Conservation (phyloP, 2,329 filamentous ascomycete genomes). For the Apiospora phragmitis region DNA sequence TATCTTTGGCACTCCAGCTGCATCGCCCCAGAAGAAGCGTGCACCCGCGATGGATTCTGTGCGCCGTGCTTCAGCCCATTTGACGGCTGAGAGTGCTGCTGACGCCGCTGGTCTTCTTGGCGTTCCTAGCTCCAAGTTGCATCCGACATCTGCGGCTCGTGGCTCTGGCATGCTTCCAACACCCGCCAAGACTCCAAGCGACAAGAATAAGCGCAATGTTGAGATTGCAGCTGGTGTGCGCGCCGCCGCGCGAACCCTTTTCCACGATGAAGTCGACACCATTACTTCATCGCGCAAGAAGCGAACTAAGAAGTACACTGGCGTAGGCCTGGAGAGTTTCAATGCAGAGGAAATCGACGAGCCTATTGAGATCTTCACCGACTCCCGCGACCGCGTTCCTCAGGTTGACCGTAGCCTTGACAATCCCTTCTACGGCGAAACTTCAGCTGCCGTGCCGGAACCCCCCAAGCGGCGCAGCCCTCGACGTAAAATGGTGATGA, state of each 20-base stretch:
- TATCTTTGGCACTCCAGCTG: slow-evolving; percentile 38
- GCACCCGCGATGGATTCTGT: slow-evolving; percentile 46
- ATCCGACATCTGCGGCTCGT: slow-evolving; percentile 33
- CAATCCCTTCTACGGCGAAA: slow-evolving; percentile 70
- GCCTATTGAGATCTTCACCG: slow-evolving; percentile 73
- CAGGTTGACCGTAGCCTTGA: slow-evolving; percentile 63
- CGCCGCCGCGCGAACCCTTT: slow-evolving; percentile 61
- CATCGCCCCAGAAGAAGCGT: slow-evolving; percentile 54
- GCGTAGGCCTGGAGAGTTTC: slow-evolving; percentile 59
- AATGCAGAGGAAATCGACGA: slow-evolving; percentile 55
- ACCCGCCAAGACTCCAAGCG: slow-evolving; percentile 72
- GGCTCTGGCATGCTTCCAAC: slow-evolving; percentile 67
- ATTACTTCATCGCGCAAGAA: slow-evolving; percentile 61
- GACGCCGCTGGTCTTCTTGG: slow-evolving; percentile 45
- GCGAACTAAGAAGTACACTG: slow-evolving; percentile 57
- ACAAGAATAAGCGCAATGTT: slow-evolving; percentile 52
- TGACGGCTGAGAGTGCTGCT: slow-evolving; percentile 45
- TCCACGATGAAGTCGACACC: slow-evolving; percentile 54
- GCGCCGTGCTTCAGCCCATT: slow-evolving; percentile 44
- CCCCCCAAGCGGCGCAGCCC: slow-evolving; percentile 54
- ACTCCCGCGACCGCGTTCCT: slow-evolving; percentile 76
- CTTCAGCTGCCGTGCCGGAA: slow-evolving; percentile 36
- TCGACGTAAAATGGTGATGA: slow-evolving; percentile 49
- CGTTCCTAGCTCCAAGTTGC: slow-evolving; percentile 28
- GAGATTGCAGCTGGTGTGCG: slow-evolving; percentile 53